phyloP scores from a whole-genome alignment of 2,329 filamentous ascomycete species.

The Fusarium nurragi region DNA sequence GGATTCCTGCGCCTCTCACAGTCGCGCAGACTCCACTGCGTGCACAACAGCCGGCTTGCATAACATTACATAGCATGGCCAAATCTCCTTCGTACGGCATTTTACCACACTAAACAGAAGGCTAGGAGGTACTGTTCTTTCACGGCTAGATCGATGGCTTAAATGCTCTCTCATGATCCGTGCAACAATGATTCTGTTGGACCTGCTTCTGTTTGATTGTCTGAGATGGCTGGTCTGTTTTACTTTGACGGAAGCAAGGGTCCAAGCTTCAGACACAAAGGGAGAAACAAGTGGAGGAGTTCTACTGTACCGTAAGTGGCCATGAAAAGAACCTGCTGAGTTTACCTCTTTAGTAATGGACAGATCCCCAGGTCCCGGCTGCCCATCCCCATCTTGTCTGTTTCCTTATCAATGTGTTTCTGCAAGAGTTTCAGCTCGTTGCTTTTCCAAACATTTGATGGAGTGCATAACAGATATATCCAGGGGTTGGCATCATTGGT shows the following conservation, averaged over 20 bases:
- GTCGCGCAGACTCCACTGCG: constrained; percentile 28
- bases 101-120: constrained; percentile 8
- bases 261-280: constrained; percentile 21
- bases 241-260: constrained; percentile 25
- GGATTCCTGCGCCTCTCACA: constrained; percentile 28
- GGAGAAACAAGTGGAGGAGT: constrained; percentile 26
- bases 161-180: background rate
- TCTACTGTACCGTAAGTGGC: background rate
- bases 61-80: constrained; percentile 19
- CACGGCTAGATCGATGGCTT: constrained; percentile 17
- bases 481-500: constrained; percentile 25
- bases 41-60: constrained; percentile 22
- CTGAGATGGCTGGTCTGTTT: constrained; percentile 35
- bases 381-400: constrained; percentile 30
- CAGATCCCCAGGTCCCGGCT: constrained; percentile 27
- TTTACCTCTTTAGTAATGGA: background rate
- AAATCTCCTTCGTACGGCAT: constrained; percentile 28
- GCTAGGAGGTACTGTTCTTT: constrained; percentile 7
- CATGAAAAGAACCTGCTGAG: constrained; percentile 5
- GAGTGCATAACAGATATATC: constrained; percentile 16
- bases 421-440: constrained; percentile 29
- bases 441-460: constrained; percentile 18
- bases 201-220: constrained; percentile 28
- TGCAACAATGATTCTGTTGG: constrained; percentile 24
- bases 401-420: constrained; percentile 27